A percentile compares a stretch with the other conserved stretches of the same genome.
These are phyloP conservation scores for Mesostigma viride DNA, from an alignment of 139 green algal species.

Conservation along the genomic window DNA sequence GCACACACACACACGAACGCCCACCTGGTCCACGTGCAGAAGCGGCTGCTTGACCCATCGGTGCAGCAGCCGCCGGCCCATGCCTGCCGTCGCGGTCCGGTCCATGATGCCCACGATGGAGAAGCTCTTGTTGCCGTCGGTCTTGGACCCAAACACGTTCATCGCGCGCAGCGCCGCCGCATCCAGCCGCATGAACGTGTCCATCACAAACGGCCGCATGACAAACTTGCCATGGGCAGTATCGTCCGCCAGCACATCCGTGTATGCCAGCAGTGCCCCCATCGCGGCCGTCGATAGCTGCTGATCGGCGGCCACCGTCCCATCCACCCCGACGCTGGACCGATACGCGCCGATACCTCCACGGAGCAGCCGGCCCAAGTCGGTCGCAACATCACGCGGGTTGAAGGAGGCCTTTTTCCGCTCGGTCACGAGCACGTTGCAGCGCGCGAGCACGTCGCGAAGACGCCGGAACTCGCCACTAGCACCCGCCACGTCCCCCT, in stretches of 20 bases:
- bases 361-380: constrained; percentile 46
- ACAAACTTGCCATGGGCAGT: constrained; percentile 44
- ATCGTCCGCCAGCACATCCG: constrained; percentile 44
- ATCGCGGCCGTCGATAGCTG: background rate
- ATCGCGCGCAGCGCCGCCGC: constrained; percentile 66
- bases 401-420: constrained; percentile 45
- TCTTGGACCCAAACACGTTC: constrained; percentile 66
- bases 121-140: constrained; percentile 60
- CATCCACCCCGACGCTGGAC: constrained; percentile 57
- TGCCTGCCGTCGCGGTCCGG: constrained; percentile 61
- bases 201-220: constrained; percentile 58
- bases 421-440: constrained; percentile 51
- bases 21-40: constrained; percentile 40
- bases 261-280: constrained; percentile 17
- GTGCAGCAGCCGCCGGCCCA: constrained; percentile 83
- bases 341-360: too few species aligned
- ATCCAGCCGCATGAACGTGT: constrained; percentile 54
- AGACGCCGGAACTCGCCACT: too few species aligned
- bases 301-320: background rate
- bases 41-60: constrained; percentile 94
- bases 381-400: constrained; percentile 55
- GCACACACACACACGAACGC: background rate
- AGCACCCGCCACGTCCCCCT: background rate
- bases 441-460: constrained; percentile 51
- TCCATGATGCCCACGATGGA: constrained; percentile 82